These are phyloP conservation scores for Cucumis melo DNA, from an alignment of 306 rosid genomes.

Conservation along the genomic window DNA sequence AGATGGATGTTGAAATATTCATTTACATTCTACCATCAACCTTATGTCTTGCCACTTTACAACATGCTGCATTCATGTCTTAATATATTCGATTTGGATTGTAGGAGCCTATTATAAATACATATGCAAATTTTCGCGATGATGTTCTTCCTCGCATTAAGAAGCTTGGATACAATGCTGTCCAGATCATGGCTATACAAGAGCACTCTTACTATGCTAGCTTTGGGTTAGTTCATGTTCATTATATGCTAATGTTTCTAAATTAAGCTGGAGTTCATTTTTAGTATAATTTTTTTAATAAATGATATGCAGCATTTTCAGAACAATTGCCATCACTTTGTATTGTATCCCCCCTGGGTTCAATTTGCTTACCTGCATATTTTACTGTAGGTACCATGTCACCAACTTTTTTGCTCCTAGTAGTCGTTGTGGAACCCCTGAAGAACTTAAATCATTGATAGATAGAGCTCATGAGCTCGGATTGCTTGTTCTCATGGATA, in stretches of 20 bases:
- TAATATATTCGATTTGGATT: slow-evolving; percentile 8
- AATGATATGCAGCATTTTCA: not conserved
- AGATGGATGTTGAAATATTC: not conserved
- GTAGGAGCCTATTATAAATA: slow-evolving; percentile 80
- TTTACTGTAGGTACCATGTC: slow-evolving; percentile 71
- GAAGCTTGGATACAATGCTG: slow-evolving; percentile 94
- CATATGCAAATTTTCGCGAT: slow-evolving; percentile 77
- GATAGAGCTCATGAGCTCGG: slow-evolving; percentile 96
- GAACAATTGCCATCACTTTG: not conserved
- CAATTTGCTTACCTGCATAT: not conserved
- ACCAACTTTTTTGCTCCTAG: slow-evolving; percentile 98
- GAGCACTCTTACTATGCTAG: slow-evolving; percentile 98
- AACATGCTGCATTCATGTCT: not conserved
- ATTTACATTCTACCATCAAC: not conserved
- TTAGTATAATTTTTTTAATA: not conserved
- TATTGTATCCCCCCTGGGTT: not conserved
- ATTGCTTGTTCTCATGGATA: slow-evolving; percentile 94
- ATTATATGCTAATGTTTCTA: not conserved
- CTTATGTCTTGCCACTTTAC: not conserved
- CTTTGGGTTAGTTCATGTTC: slow-evolving; percentile 62
- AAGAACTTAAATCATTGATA: slow-evolving; percentile 80
- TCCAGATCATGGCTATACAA: slow-evolving; percentile 98
- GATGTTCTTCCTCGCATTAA: slow-evolving; percentile 65
- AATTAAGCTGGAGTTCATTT: not conserved
- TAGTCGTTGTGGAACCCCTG: slow-evolving; percentile 97